A percentile compares a stretch with the other conserved stretches of the same genome.
Conservation (phyloP, 2,329 filamentous ascomycete species). For the Talaromyces sp. region DNA sequence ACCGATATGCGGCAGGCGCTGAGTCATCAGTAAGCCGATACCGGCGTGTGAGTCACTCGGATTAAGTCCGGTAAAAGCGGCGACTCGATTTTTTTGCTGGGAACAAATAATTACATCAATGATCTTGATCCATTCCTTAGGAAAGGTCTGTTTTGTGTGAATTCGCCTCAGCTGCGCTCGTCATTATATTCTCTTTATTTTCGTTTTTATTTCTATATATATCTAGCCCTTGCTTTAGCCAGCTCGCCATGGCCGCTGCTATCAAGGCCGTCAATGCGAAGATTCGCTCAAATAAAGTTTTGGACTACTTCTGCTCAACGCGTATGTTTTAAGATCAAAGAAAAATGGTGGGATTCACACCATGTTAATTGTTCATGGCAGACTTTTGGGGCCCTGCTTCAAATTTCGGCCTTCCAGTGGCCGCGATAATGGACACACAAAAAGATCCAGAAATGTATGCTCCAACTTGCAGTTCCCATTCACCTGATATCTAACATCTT, state of each 20-base stretch:
- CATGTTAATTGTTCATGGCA: not conserved
- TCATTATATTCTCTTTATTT: not conserved
- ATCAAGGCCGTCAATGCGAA: conserved; percentile 10
- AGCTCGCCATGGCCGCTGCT: conserved; percentile 6
- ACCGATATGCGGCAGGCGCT: not conserved
- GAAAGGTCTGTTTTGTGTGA: not conserved
- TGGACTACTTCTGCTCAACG: conserved; percentile 12
- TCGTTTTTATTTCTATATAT: not conserved
- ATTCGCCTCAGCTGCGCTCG: not conserved
- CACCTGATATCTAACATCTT: not conserved
- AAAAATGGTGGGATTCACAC: not conserved
- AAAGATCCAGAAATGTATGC: conserved; percentile 12
- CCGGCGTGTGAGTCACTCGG: not conserved
- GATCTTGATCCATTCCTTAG: not conserved
- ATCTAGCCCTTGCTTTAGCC: not conserved
- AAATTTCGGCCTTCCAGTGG: conserved; percentile 12
- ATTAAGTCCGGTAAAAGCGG: not conserved
- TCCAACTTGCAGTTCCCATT: no score
- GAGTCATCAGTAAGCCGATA: not conserved
- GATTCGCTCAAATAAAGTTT: conserved; percentile 10
- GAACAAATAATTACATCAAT: not conserved
- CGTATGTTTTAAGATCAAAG: not conserved
- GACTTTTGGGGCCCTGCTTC: conserved; percentile 12
- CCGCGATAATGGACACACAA: conserved; percentile 9
- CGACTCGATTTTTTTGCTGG: not conserved